Evolutionary conservation across 2,329 filamentous ascomycete genomes (phyloP).

Genomic region (Diaporthe citrichinensis): DNA sequence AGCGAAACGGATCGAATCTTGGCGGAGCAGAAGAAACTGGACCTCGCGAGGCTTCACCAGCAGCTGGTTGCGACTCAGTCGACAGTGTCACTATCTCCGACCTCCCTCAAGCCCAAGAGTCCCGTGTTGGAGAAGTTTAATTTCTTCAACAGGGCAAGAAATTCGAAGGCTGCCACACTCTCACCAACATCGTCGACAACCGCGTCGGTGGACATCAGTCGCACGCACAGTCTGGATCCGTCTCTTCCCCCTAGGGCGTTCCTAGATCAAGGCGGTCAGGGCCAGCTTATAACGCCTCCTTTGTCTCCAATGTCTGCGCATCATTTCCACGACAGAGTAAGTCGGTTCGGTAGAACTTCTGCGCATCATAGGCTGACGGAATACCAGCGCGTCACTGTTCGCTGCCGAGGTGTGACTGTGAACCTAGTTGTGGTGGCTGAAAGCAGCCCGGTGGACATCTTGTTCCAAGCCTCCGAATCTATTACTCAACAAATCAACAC

Average conservation of each 20-base stretch:
- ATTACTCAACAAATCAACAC: constrained; percentile 76
- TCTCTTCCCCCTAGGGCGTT: constrained; percentile 37
- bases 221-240: constrained; percentile 52
- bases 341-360: constrained; percentile 50
- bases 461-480: constrained; percentile 75
- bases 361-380: constrained; percentile 47
- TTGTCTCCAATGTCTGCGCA: constrained; percentile 80
- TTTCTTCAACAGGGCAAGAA: constrained; percentile 59
- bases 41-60: constrained; percentile 61
- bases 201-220: constrained; percentile 52
- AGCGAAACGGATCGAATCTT: constrained; percentile 64
- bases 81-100: constrained; percentile 40
- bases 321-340: constrained; percentile 83
- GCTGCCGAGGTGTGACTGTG: constrained; percentile 78
- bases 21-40: constrained; percentile 64
- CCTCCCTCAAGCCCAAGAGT: constrained; percentile 51
- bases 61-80: constrained; percentile 55
- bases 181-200: constrained; percentile 51
- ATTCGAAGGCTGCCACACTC: constrained; percentile 52
- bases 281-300: constrained; percentile 33
- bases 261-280: constrained; percentile 34
- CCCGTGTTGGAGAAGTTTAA: constrained; percentile 65
- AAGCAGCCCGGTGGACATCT: constrained; percentile 81
- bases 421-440: constrained; percentile 80
- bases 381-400: constrained; percentile 76